Evolutionary conservation across 805 yeast genomes (phyloP), one percentile per base, ranked within the genome.

Genomic region (Ogataea saltuana): DNA sequence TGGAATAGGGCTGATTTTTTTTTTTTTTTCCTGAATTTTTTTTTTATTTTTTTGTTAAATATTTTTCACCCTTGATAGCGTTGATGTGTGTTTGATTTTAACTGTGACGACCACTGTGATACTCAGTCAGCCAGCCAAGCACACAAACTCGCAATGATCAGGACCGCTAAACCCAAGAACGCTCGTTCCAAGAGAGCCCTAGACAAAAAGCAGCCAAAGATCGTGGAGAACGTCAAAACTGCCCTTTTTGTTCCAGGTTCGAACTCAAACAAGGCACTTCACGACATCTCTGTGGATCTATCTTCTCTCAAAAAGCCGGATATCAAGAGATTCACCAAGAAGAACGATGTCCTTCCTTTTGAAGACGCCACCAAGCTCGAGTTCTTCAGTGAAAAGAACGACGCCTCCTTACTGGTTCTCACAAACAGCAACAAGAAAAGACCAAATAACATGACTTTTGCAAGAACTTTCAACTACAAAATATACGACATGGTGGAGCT

Each of bases 181-280:
- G 96, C 96, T 42, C 88, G 98, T 61, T 80, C 97, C 43, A 93
- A 93, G 71, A 81, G 99, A 67, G 98, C 96, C 6, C 63, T 90
- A 51, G 96, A 89, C 50, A 85, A 85, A 58, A 84, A 81, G 56
- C 96, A 89, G 58, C 80, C 97, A 41, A 91, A 89, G 68, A 65
- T 88, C 35, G 85, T 85, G 7, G 99, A 93, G 65, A 90, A 93
- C 65, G 81, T 84, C 49, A 93, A 93, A 67, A 77, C 81, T 42
- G 97, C 97, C 0, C 74, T 93, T 44, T 93, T 93, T 58, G 81
- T 93, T 33, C 96, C 97, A 15, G 99, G 98, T 12, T 70, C 85
- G 41, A 83, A 88, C 13, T 73, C 90, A 35, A 87, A 79, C 66
- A 81, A 86, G 63, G 68, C 85, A 7, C 71, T 89, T 33, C 97